Evolutionary conservation across 352 stramenopile species (phyloP).

Genomic region (Globisporangium alternatum): DNA sequence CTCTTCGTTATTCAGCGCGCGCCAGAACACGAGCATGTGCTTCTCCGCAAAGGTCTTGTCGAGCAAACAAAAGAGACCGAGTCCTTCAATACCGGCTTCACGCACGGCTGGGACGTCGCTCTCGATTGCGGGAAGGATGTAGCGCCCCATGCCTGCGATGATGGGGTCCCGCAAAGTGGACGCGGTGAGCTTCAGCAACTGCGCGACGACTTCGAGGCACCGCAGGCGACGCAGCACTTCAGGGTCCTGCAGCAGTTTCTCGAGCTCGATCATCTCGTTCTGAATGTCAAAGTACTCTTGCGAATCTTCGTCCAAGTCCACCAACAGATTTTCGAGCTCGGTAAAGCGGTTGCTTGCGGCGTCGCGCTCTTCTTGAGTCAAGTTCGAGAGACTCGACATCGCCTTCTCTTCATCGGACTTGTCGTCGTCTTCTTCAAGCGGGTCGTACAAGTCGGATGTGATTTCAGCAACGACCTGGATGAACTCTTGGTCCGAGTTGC

Average conservation of each 20-base stretch:
- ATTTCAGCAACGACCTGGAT: constrained; percentile 77
- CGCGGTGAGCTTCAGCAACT: constrained; percentile 70
- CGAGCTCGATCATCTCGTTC: constrained; percentile 61
- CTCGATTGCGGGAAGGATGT: constrained; percentile 77
- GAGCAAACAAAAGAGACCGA: constrained; percentile 68
- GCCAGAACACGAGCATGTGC: constrained; percentile 78
- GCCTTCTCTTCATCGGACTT: constrained; percentile 20
- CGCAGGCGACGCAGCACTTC: constrained; percentile 65
- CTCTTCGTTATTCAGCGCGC: constrained; percentile 69
- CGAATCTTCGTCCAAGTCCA: constrained; percentile 56
- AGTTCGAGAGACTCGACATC: constrained; percentile 22
- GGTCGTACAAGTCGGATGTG: constrained; percentile 74
- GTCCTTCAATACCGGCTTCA: constrained; percentile 70
- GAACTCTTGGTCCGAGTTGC: constrained; percentile 74
- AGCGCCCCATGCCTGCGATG: constrained; percentile 61
- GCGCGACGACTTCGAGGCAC: constrained; percentile 69
- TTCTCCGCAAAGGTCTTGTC: constrained; percentile 65
- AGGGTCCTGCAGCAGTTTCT: constrained; percentile 68
- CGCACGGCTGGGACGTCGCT: constrained; percentile 69
- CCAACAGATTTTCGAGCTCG: constrained; percentile 54
- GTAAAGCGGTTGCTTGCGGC: constrained; percentile 57
- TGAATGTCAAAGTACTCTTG: constrained; percentile 58
- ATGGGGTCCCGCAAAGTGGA: constrained; percentile 65
- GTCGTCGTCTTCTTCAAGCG: constrained; percentile 39
- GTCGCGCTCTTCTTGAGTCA: constrained; percentile 55